A percentile compares a stretch with the other conserved stretches of the same genome.
These are phyloP conservation scores for Phaeodactylum tricornutum DNA, from an alignment of 108 stramenopile genomes.

Conservation along the genomic window DNA sequence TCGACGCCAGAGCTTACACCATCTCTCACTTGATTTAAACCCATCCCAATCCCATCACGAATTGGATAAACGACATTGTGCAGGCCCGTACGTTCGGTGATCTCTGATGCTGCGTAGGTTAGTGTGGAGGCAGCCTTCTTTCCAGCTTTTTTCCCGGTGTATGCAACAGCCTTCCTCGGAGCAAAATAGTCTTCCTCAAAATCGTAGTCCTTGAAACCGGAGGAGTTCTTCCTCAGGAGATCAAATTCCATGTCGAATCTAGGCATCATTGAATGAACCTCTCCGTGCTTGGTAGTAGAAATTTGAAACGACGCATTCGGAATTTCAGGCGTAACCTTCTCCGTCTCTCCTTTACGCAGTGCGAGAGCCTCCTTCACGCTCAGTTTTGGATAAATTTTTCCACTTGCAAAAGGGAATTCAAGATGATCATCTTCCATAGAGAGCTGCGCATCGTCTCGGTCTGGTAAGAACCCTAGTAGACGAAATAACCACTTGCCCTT, in stretches of 20 bases:
- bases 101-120: conserved; percentile 4
- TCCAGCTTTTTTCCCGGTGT: too few species aligned
- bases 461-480: conserved; percentile 14
- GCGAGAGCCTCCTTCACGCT: conserved; percentile 31
- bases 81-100: conserved; percentile 2
- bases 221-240: not conserved
- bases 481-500: conserved; percentile 11
- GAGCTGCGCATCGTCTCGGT: not conserved
- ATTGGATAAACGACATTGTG: conserved; percentile 4
- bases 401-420: conserved; percentile 55
- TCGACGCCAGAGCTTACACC: too few species aligned
- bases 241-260: not conserved
- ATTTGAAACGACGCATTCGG: not conserved
- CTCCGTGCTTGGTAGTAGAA: not conserved
- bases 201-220: not conserved
- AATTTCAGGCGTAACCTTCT: not conserved
- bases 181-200: not conserved
- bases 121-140: too few species aligned
- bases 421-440: conserved; percentile 32
- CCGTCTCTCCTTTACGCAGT: not conserved
- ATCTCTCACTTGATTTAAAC: conserved; percentile 5
- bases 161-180: not conserved
- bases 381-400: conserved; percentile 31
- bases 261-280: conserved; percentile 15
- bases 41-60: not conserved